These are phyloP conservation scores for Barbarea vulgaris DNA, from an alignment of 345 rosid species.

Conservation along the genomic window DNA sequence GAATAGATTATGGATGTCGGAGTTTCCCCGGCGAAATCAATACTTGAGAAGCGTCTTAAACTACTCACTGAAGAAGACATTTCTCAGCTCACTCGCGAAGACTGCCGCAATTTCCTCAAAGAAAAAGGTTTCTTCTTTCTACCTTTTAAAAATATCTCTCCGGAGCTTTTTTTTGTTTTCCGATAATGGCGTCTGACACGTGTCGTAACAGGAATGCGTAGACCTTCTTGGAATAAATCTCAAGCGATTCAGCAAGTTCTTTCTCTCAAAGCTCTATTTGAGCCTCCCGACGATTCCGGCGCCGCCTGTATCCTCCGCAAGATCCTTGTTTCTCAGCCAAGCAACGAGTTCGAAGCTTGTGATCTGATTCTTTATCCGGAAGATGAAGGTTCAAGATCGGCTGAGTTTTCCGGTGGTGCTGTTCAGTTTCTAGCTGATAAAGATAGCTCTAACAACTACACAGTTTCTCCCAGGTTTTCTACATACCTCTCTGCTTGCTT, in stretches of 20 bases:
- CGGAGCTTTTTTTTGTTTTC: not conserved
- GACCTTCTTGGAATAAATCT: slow-evolving; percentile 97
- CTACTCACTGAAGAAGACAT: slow-evolving; percentile 95
- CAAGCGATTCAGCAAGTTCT: slow-evolving; percentile 97
- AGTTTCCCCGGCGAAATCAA: slow-evolving; percentile 56
- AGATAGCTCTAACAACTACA: slow-evolving; percentile 43
- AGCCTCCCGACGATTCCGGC: slow-evolving; percentile 62
- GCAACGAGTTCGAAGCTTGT: slow-evolving; percentile 45
- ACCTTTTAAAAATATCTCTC: too few species aligned
- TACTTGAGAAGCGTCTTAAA: slow-evolving; percentile 74
- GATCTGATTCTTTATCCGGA: slow-evolving; percentile 39
- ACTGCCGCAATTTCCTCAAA: slow-evolving; percentile 87
- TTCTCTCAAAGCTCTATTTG: slow-evolving; percentile 80
- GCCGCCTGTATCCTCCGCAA: slow-evolving; percentile 60
- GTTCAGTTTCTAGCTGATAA: slow-evolving; percentile 42
- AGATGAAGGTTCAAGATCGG: slow-evolving; percentile 51
- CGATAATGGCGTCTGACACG: slow-evolving; percentile 46
- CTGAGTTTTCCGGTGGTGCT: slow-evolving; percentile 47
- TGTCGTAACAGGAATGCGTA: slow-evolving; percentile 81
- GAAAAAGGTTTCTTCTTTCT: too few species aligned
- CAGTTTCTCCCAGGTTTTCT: slow-evolving; percentile 57
- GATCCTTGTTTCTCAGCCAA: slow-evolving; percentile 54
- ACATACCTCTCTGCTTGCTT: too few species aligned
- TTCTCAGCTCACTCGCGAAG: slow-evolving; percentile 94
- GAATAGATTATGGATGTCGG: slow-evolving; percentile 61